phyloP scores from a whole-genome alignment of 352 stramenopile species.

The Aphanomyces invadans region DNA sequence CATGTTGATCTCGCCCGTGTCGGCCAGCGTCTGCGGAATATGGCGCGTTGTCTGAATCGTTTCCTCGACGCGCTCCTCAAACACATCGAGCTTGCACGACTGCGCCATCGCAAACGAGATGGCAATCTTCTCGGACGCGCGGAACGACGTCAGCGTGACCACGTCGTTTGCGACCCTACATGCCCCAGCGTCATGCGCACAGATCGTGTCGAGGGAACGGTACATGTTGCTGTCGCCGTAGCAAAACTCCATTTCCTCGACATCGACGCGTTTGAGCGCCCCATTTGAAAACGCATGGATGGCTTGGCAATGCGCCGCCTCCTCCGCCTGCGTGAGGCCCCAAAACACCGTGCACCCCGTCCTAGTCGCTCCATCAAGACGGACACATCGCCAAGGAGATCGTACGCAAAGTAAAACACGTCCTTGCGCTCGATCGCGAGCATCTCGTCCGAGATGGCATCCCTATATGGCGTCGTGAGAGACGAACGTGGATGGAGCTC shows the following conservation, averaged over 20 bases:
- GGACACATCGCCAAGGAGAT: neutral
- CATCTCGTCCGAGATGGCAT: constrained; percentile 27
- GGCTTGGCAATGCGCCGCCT: constrained; percentile 62
- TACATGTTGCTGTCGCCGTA: constrained; percentile 60
- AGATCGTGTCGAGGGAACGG: neutral
- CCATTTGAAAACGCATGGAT: constrained; percentile 53
- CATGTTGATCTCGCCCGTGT: constrained; percentile 75
- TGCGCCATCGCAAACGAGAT: constrained; percentile 91
- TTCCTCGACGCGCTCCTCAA: constrained; percentile 85
- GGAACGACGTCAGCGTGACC: constrained; percentile 71
- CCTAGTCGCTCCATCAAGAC: constrained; percentile 24
- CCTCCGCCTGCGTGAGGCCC: constrained; percentile 70
- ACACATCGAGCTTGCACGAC: constrained; percentile 89
- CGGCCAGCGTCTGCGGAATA: constrained; percentile 83
- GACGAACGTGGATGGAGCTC: constrained; percentile 25
- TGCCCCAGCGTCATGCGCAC: neutral
- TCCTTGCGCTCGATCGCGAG: constrained; percentile 58
- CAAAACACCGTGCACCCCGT: constrained; percentile 87
- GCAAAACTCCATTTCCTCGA: constrained; percentile 86
- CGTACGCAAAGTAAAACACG: constrained; percentile 82
- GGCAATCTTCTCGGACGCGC: constrained; percentile 84
- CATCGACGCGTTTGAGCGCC: constrained; percentile 71
- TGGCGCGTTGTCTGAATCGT: constrained; percentile 82
- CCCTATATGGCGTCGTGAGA: constrained; percentile 17
- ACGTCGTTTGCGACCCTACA: constrained; percentile 59